Base-by-base conservation (phyloP, 2,329 filamentous ascomycete species). In the Thyridium curvatum region DNA sequence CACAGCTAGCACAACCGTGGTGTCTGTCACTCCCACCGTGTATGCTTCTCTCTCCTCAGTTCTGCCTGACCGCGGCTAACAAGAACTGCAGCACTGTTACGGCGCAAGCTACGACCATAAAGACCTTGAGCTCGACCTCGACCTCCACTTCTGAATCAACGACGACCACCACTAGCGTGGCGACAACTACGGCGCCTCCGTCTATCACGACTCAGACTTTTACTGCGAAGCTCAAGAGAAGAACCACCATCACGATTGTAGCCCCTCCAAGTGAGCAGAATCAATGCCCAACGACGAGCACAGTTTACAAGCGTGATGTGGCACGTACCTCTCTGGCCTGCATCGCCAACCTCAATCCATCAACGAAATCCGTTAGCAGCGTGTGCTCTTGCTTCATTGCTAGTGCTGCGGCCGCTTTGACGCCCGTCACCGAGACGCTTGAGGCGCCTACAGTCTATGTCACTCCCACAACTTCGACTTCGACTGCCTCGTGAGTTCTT, bases 331-430 rank as follows among this genome's bases (percentile, higher is more conserved):
- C 34, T 13, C 35, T 44, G 13, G 42, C 37, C 16, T 44, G 42
- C 32, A 34, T 42, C 16, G 39, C 37, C 37, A 37, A 44, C 30
- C 42, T 44, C n/a, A 37, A 41, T 16, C 39, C 42, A 4, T 4
- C 14, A 6, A 9, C 30, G 4, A 12, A n/a, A 4, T 34, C 16
- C 32, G 30, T 44, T 28, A 42, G 34, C 18, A 40, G 37, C 37
- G 42, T 40, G 21, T 44, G 42, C 32, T 26, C 17, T 12, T 44
- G 42, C 32, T 44, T 44, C 26, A 34, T 40, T 8, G 21, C 34
- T 26, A 33, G 32, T 28, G 30, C 16, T 12, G 26, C 30, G 8
- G 35, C 35, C 9, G 15, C 28, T 8, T 14, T 37, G n/a, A 10
- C 35, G 16, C 5, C 26, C 8, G n/a, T n/a, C n/a, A 37, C 35